These are phyloP conservation scores for Rutidosis leptorrhynchoides DNA, from an alignment of 129 eudicot species.

Conservation along the genomic window DNA sequence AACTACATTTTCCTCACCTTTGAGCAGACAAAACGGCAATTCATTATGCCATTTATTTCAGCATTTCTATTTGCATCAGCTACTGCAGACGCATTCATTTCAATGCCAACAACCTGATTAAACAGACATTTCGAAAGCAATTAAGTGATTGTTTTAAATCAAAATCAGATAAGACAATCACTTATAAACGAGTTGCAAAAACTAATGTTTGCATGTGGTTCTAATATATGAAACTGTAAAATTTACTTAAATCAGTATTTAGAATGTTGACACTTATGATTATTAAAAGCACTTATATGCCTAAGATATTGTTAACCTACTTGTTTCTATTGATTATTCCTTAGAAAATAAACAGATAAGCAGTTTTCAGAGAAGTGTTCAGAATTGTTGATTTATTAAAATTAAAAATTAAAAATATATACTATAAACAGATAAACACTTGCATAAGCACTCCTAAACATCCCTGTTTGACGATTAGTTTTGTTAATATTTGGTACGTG, in stretches of 20 bases:
- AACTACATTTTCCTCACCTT: constrained; percentile 48
- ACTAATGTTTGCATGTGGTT: background rate
- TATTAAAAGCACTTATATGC: background rate
- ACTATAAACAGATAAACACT: background rate
- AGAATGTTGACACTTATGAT: background rate
- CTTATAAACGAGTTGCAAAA: background rate
- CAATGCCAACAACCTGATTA: constrained; percentile 88
- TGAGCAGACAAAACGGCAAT: constrained; percentile 86
- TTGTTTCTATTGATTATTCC: background rate
- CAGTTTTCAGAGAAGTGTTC: background rate
- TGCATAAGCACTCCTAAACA: background rate
- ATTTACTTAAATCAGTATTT: background rate
- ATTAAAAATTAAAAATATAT: no score
- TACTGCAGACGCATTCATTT: constrained; percentile 99
- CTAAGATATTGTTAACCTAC: background rate
- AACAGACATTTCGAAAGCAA: background rate
- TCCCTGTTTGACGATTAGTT: background rate
- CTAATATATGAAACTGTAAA: background rate
- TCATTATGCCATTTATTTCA: constrained; percentile 83
- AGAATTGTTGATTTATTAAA: no score
- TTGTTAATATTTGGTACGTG: background rate
- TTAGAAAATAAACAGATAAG: background rate
- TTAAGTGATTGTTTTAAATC: background rate
- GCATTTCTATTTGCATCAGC: constrained; percentile 93
- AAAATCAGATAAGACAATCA: background rate